Evolutionary conservation across 495 filamentous ascomycete genomes (phyloP).

Genomic region (Bathelium albidoporum): DNA sequence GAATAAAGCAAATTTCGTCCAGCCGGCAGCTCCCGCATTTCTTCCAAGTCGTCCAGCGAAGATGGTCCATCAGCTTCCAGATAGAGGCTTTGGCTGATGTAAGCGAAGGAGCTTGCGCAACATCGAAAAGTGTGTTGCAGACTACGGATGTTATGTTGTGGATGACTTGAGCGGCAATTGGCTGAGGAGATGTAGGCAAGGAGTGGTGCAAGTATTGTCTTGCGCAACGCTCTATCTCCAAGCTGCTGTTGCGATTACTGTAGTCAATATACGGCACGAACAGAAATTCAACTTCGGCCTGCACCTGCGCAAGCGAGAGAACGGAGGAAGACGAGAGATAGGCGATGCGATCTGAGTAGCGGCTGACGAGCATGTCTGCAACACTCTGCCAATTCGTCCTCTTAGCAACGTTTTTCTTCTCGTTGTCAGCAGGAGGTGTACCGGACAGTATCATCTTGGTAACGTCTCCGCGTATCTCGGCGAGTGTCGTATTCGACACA

Average conservation of each 20-base stretch:
- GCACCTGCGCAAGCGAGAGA: slow-evolving; percentile 27
- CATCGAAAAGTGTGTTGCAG: slow-evolving; percentile 41
- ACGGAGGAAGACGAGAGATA: slow-evolving; percentile 37
- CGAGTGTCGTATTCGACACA: slow-evolving; percentile 30
- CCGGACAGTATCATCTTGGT: slow-evolving; percentile 28
- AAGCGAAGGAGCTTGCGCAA: slow-evolving; percentile 27
- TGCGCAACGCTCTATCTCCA: slow-evolving; percentile 40
- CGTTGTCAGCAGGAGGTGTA: slow-evolving; percentile 13
- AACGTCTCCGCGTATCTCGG: slow-evolving; percentile 36
- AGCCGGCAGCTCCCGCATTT: slow-evolving; percentile 43
- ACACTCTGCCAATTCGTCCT: slow-evolving; percentile 48
- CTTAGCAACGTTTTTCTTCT: not conserved
- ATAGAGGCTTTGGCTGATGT: slow-evolving; percentile 7
- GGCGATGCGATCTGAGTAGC: slow-evolving; percentile 45
- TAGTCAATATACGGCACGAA: slow-evolving; percentile 44
- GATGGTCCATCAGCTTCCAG: slow-evolving; percentile 33
- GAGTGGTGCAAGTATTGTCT: slow-evolving; percentile 36
- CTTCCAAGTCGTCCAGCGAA: slow-evolving; percentile 55
- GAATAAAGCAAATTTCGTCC: slow-evolving; percentile 55
- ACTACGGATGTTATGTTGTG: slow-evolving; percentile 38
- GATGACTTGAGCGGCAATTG: slow-evolving; percentile 31
- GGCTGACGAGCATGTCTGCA: slow-evolving; percentile 49
- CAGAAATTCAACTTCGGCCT: slow-evolving; percentile 37
- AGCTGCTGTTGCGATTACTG: slow-evolving; percentile 25
- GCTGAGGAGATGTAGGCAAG: slow-evolving; percentile 19